Base-by-base conservation (phyloP, 768 basidiomycete genomes). In the Rubroboletus pulcherrimus region DNA sequence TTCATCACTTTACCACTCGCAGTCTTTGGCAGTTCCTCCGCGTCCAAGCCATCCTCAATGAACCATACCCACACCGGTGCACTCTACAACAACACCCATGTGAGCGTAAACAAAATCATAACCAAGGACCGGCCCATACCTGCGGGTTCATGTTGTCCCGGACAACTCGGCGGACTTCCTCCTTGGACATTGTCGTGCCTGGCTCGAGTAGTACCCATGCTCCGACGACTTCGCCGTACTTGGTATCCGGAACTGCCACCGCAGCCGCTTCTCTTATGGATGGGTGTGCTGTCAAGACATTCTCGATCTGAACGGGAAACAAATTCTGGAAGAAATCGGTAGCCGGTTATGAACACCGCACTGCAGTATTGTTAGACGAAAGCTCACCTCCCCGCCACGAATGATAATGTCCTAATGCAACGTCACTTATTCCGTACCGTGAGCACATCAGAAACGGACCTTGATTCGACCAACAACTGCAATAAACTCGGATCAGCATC, bases 1-100 rank as follows among this genome's bases (percentile, higher is more conserved):
- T 93, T 93, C 85, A 83, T 82, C 41, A 93, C 84, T 68, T 93
- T 93, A 39, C 91, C 91, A 59, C 90, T 93, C 14, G 87, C 90
- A 10, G 91, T 93, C 75, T 89, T 91, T 1, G 91, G 91, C 8
- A 92, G 66, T 58, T 89, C 85, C 9, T 65, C 69, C 8, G 76
- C 73, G 2, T 69, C 70, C 1, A 79, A 81, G 43, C 86, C 86
- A 62, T 90, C 86, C 14, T 84, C 86, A 1, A 89, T 59, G 58
- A 91, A 91, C 87, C 90, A 93, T 4, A 93, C 83, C 88, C 89
- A 93, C 9, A 77, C 74, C 0, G 91, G 91, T 1, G 85, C 81
- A 68, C 89, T 90, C 89, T 92, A 62, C 5, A 34, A 1, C 34
- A 29, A 60, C 14, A 17, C 39, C 2, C 56, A 31, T 21, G 46